Base-by-base conservation (phyloP, 441 rosid species). In the Breynia disticha region DNA sequence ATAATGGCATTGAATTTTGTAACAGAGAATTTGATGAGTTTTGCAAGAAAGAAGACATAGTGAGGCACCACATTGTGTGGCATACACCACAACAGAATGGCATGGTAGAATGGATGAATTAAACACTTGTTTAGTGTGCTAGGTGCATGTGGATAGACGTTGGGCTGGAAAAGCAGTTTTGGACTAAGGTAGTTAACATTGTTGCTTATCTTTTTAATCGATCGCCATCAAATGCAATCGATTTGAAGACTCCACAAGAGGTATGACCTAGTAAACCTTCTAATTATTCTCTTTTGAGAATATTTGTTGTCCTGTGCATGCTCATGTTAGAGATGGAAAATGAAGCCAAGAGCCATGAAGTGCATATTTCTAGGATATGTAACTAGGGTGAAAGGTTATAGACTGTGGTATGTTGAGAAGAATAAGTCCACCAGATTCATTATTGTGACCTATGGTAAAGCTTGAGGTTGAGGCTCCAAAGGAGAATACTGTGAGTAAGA, bases 11-110 rank as follows among this genome's bases (percentile, higher is more conserved):
- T 28, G 57, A 54, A 32, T 16, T 16, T 16, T 37, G 11, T 19
- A 18, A 17, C 8, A 18, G n/a, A 6, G 21, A 38, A 1, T 17
- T 17, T 38, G 24, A 54, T 0, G 24, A 54, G 57, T 54, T 54
- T 11, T 54, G 46, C 22, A 20, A 35, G 9, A 41, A 16, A 10
- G 46, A 14, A 35, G 13, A 7, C 9, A 38, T 54, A 37, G 5
- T 35, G 28, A 16, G 24, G 46, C 28, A 39, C 24, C 45, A 17
- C 17, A 54, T 19, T 15, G 47, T 54, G 8, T 19, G 47, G 7
- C 8, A 38, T 13, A 54, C 57, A 16, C 57, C 15, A 54, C 46
- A 54, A 39, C 46, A 39, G 9, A 37, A 54, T 17, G 48, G 20
- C 8, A 5, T 54, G 16, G 21, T 14, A 19, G 37, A 50, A 50